Evolutionary conservation across 805 yeast species (phyloP).

Genomic region (Phaffomyces opuntiae): DNA sequence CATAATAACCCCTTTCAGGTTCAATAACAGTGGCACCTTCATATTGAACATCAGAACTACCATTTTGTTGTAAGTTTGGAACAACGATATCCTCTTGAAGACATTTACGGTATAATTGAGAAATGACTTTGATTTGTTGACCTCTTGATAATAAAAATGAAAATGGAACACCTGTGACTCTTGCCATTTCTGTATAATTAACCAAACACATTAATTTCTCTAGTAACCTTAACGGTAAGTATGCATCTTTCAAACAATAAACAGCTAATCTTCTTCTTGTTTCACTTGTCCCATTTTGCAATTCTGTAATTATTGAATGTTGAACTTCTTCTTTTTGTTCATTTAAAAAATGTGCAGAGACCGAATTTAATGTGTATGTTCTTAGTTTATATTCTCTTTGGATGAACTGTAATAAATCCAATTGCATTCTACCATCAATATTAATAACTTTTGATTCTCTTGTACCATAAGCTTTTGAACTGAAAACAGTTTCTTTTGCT

Average conservation of each 20-base stretch:
- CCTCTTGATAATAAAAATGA: constrained; percentile 85
- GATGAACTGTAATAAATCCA: constrained; percentile 85
- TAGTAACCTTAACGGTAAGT: constrained; percentile 76
- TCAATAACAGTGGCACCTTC: constrained; percentile 99
- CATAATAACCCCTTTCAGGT: constrained; percentile 92
- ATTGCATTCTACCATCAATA: constrained; percentile 92
- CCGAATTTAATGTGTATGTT: constrained; percentile 91
- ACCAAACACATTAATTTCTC: constrained; percentile 95
- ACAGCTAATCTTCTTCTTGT: constrained; percentile 94
- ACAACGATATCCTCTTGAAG: constrained; percentile 77
- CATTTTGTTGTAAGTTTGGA: constrained; percentile 78
- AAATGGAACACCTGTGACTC: constrained; percentile 98
- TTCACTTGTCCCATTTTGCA: constrained; percentile 88
- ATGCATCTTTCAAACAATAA: constrained; percentile 95
- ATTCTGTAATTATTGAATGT: constrained; percentile 89
- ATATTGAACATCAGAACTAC: constrained; percentile 80
- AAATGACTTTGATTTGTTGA: constrained; percentile 95
- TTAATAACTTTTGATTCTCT: constrained; percentile 87
- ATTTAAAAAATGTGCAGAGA: constrained; percentile 84
- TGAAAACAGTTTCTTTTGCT: constrained; percentile 72
- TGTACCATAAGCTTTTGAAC: constrained; percentile 95
- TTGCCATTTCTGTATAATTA: constrained; percentile 97
- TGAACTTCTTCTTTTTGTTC: constrained; percentile 99
- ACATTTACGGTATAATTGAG: constrained; percentile 93
- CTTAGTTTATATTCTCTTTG: constrained; percentile 94